Evolutionary conservation across 495 filamentous ascomycete genomes (phyloP).

Genomic region (Tuber brumale): DNA sequence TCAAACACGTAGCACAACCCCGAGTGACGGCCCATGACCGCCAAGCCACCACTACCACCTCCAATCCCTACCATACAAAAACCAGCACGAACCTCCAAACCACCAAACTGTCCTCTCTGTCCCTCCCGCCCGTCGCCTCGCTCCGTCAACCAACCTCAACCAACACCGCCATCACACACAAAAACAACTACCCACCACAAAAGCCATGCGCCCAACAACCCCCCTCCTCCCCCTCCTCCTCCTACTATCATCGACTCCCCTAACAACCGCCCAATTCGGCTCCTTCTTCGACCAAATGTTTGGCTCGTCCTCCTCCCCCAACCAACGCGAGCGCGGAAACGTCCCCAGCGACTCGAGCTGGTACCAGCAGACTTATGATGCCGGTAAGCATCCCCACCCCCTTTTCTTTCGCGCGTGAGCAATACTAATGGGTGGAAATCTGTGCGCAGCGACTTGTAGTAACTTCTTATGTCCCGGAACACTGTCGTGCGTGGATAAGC

Average conservation of each 20-base stretch:
- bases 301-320: slow-evolving; percentile 47
- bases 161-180: not conserved
- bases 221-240: slow-evolving; percentile 36
- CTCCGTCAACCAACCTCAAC: slow-evolving; percentile 20
- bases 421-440: not conserved
- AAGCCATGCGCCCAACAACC: not conserved
- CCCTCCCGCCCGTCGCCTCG: slow-evolving; percentile 1
- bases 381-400: slow-evolving; percentile 46
- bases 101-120: not conserved
- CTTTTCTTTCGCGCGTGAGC: slow-evolving; percentile 7
- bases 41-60: slow-evolving; percentile 6
- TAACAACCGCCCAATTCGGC: slow-evolving; percentile 57
- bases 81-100: not conserved
- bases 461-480: slow-evolving; percentile 69
- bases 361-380: slow-evolving; percentile 58
- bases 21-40: slow-evolving; percentile 11
- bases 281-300: slow-evolving; percentile 68
- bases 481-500: slow-evolving; percentile 67
- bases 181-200: not conserved
- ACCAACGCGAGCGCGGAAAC: slow-evolving; percentile 55
- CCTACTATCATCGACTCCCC: slow-evolving; percentile 47
- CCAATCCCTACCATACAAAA: not conserved
- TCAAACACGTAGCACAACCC: not conserved
- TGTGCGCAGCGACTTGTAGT: slow-evolving; percentile 54
- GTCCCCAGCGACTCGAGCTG: slow-evolving; percentile 58